Evolutionary conservation across 176 grass and related monocot genomes (phyloP).

Genomic region (Raddia guianensis): DNA sequence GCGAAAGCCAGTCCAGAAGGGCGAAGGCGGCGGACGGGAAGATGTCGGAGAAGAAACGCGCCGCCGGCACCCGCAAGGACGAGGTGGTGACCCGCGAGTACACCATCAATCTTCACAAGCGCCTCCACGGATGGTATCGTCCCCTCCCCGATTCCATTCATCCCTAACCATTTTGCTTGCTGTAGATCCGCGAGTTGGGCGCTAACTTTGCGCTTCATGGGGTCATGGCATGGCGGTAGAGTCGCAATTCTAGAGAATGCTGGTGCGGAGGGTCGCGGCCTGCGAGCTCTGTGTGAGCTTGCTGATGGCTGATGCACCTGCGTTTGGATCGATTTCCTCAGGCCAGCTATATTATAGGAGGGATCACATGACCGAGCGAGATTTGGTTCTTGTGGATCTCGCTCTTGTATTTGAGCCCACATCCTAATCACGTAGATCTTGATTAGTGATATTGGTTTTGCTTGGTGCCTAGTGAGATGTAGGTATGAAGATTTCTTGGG

Average conservation of each 20-base stretch:
- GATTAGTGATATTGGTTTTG: background rate
- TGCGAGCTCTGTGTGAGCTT: conserved; percentile 61
- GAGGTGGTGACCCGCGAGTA: conserved; percentile 77
- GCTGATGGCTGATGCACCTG: conserved; percentile 43
- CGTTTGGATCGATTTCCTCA: conserved; percentile 31
- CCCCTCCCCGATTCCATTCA: background rate
- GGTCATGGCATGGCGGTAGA: no score
- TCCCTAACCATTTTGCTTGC: background rate
- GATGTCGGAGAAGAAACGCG: conserved; percentile 64
- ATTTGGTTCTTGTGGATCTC: conserved; percentile 1
- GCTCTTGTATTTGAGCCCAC: conserved; percentile 65
- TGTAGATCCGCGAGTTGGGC: conserved; percentile 3
- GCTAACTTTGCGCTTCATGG: background rate
- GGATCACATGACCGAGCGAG: conserved; percentile 56
- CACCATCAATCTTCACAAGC: conserved; percentile 78
- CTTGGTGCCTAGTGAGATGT: background rate
- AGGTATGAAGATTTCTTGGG: accelerated
- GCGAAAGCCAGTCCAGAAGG: background rate
- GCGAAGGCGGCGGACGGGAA: conserved; percentile 21
- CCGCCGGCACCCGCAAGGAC: conserved; percentile 59
- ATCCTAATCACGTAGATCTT: background rate
- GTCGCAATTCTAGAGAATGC: background rate
- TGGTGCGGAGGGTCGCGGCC: conserved; percentile 54
- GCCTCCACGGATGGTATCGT: conserved; percentile 73
- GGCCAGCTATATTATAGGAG: conserved; percentile 42